Percentiles rank a stretch among this genome's conserved stretches.
These are phyloP conservation scores for Clitopilus hobsonii DNA, from an alignment of 768 basidiomycete genomes.

Conservation along the genomic window DNA sequence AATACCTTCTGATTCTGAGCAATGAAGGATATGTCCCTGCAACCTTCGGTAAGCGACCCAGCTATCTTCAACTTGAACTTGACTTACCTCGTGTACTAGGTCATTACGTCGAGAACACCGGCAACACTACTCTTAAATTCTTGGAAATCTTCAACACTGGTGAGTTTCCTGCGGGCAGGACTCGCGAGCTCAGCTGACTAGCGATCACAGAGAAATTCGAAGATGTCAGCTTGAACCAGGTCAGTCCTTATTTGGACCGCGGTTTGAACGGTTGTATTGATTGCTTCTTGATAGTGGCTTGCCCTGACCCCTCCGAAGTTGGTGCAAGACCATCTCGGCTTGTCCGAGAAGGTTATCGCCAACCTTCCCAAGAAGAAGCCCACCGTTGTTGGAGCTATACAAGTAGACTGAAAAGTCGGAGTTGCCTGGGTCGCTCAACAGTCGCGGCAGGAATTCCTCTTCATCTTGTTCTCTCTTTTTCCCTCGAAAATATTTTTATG, in stretches of 20 bases:
- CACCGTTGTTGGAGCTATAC: conserved; percentile 25
- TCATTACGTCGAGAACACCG: conserved; percentile 52
- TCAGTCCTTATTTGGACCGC: conserved; percentile 14
- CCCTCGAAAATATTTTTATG: no score
- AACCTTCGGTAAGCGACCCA: conserved; percentile 39
- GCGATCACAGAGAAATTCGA: conserved; percentile 21
- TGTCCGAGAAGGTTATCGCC: conserved; percentile 8
- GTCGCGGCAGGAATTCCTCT: no score
- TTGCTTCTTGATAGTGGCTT: conserved; percentile 22
- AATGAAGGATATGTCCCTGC: conserved; percentile 49
- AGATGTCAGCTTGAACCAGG: conserved; percentile 42
- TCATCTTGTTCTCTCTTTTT: not conserved
- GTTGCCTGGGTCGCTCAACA: not conserved
- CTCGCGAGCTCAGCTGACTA: not conserved
- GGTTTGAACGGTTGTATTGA: no score
- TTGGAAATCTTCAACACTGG: conserved; percentile 45
- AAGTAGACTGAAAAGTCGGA: not conserved
- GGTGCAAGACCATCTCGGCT: conserved; percentile 10
- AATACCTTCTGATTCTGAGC: not conserved
- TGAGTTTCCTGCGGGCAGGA: conserved; percentile 6
- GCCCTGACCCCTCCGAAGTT: conserved; percentile 15
- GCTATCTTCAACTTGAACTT: not conserved
- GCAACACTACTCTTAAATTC: conserved; percentile 42
- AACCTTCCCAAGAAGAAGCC: conserved; percentile 35
- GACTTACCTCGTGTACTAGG: no score